Base-by-base conservation (phyloP, 352 stramenopile genomes). In the Thraustochytrium sp. region DNA sequence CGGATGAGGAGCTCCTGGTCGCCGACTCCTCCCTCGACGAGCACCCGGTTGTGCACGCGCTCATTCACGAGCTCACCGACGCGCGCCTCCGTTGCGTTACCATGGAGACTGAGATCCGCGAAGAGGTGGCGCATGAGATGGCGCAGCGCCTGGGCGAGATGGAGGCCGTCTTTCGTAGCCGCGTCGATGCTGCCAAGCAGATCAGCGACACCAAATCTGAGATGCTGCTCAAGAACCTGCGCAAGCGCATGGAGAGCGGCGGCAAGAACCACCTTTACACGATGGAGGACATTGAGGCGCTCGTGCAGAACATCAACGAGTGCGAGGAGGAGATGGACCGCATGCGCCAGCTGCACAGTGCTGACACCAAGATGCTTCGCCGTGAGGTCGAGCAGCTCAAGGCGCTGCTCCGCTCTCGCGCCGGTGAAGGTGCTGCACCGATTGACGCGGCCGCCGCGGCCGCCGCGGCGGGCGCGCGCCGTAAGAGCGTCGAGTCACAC, bases 51-150 rank as follows among this genome's bases (percentile, higher is more conserved):
- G 8, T 82, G 76, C 3, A 76, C 23, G 46, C 61, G 21, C 31
- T 90, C 46, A 68, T 87, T 16, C 53, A 86, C 36, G 86, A 88
- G 56, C 72, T 88, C 2, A 61, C 84, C 16, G 82, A 85, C n/a
- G 86, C 86, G 68, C 63, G 86, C 8, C 85, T 90, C 56, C 89
- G 93, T 82, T 89, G 85, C 37, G 84, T 90, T 23, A 86, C 86
- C 40, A 86, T 94, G 62, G 89, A 90, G 34, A 61, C 88, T 1
- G 89, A 93, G 46, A 87, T 94, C 31, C 85, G 89, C 2, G 86
- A 91, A 73, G 85, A 88, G 38, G 85, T 88, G 8, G 73, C 65
- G 21, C 40, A 59, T 26, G 86, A 88, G 74, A 87, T 88, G 85
- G 85, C 76, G 29, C 48, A 78, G 23, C 85, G 85, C 46, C 37